A percentile compares a stretch with the other conserved stretches of the same genome.
These are phyloP conservation scores for Elaeis oleifera DNA, from an alignment of 202 grass and related monocot species.

Conservation along the genomic window DNA sequence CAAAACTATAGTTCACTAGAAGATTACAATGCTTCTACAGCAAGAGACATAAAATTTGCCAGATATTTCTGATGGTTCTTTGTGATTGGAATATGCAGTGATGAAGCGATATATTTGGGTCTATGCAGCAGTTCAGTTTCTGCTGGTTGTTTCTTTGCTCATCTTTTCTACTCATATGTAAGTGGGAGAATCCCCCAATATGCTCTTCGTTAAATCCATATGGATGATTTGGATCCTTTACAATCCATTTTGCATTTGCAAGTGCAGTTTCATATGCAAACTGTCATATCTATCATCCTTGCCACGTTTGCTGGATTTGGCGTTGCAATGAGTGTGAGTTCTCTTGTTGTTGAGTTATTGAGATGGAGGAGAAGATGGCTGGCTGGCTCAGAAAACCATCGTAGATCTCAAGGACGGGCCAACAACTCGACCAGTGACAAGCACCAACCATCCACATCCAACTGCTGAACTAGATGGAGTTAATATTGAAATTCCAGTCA, in stretches of 20 bases:
- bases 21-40: no score
- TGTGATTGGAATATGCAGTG: conserved; percentile 32
- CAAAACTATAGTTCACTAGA: no score
- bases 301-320: conserved; percentile 91
- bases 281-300: conserved; percentile 82
- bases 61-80: background rate
- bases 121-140: conserved; percentile 54
- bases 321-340: conserved; percentile 75
- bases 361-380: conserved; percentile 31
- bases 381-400: conserved; percentile 1
- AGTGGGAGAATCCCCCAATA: conserved; percentile 16
- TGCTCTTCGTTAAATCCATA: background rate
- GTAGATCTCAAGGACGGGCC: background rate
- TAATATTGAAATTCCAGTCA: conserved; percentile 1
- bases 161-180: conserved; percentile 82
- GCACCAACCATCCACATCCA: background rate
- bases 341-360: conserved; percentile 47
- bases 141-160: conserved; percentile 77
- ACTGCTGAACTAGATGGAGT: background rate
- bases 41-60: no score
- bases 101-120: conserved; percentile 73
- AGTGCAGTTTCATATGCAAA: conserved; percentile 71
- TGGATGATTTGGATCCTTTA: background rate
- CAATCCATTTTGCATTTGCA: conserved; percentile 1
- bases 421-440: no score